A percentile compares a stretch with the other conserved stretches of the same genome.
Conservation (phyloP, 2,329 filamentous ascomycete genomes). For the Simplicillium sp. region DNA sequence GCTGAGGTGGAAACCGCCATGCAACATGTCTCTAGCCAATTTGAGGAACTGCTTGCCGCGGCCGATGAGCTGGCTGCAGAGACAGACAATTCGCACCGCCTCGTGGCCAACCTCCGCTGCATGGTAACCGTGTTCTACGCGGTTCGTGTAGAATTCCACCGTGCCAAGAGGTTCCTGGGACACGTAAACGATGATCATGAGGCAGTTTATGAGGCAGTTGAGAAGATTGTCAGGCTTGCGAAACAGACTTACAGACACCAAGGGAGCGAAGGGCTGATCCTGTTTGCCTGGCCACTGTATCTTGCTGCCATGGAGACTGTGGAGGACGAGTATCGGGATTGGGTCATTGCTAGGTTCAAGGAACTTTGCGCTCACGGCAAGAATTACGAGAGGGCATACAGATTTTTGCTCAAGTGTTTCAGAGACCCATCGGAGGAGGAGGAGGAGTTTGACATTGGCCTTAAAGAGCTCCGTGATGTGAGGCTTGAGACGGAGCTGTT, state of each 20-base stretch:
- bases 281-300: conserved; percentile 24
- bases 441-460: too few relatives aligned
- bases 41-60: conserved; percentile 15
- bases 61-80: conserved; percentile 13
- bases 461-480: too few relatives aligned
- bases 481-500: too few relatives aligned
- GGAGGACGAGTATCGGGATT: conserved; percentile 19
- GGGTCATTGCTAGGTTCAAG: conserved; percentile 20
- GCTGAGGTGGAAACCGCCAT: conserved; percentile 11
- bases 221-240: conserved; percentile 18
- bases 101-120: conserved; percentile 22
- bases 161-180: background rate
- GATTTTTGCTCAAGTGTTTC: conserved; percentile 12
- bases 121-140: conserved; percentile 24
- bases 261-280: conserved; percentile 19
- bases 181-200: too few relatives aligned
- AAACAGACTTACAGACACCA: conserved; percentile 21
- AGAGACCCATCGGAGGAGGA: background rate
- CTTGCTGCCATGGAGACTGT: conserved; percentile 23
- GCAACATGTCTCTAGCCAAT: conserved; percentile 11
- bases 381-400: conserved; percentile 19
- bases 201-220: too few relatives aligned
- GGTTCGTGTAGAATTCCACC: conserved; percentile 3
- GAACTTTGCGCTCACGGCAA: conserved; percentile 17
- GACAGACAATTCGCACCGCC: conserved; percentile 16